Evolutionary conservation across 371 early-diverging fungal species (phyloP).

Genomic region (Amoeboaphelidium protococcarum): DNA sequence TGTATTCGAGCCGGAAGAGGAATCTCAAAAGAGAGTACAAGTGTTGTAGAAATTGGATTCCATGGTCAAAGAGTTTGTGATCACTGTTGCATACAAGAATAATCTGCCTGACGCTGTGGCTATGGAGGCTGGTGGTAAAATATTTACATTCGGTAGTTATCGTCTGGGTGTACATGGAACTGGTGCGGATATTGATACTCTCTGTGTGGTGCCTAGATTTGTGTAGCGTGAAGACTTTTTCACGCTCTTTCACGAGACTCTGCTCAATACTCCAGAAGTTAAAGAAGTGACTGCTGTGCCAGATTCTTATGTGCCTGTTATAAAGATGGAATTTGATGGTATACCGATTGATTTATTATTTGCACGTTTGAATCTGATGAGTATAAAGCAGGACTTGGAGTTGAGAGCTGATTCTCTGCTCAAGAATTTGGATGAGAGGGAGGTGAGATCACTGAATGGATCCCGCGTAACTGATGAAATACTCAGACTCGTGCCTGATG

Average conservation of each 20-base stretch:
- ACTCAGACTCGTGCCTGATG: constrained; percentile 76
- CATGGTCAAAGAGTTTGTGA: constrained; percentile 70
- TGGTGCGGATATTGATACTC: constrained; percentile 96
- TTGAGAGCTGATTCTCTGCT: constrained; percentile 64
- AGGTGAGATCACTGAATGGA: constrained; percentile 87
- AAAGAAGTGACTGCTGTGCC: constrained; percentile 69
- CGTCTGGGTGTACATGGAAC: constrained; percentile 91
- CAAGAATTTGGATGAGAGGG: constrained; percentile 72
- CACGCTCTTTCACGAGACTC: constrained; percentile 55
- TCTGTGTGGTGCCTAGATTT: constrained; percentile 88
- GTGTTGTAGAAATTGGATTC: constrained; percentile 62
- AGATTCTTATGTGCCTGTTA: constrained; percentile 95
- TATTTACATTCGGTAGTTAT: constrained; percentile 97
- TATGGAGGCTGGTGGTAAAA: constrained; percentile 77
- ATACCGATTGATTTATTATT: constrained; percentile 95
- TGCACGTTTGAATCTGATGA: constrained; percentile 48
- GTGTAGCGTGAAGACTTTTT: constrained; percentile 91
- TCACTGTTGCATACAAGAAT: constrained; percentile 24
- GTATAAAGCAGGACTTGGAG: constrained; percentile 64
- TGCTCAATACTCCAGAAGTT: constrained; percentile 54
- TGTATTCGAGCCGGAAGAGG: constrained; percentile 48
- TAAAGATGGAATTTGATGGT: constrained; percentile 73
- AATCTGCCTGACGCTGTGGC: constrained; percentile 51
- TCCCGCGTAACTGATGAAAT: constrained; percentile 97
- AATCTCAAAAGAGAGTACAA: constrained; percentile 31